Base-by-base conservation (phyloP, 2,329 filamentous ascomycete genomes). In the Colletotrichum neosansevieriae region DNA sequence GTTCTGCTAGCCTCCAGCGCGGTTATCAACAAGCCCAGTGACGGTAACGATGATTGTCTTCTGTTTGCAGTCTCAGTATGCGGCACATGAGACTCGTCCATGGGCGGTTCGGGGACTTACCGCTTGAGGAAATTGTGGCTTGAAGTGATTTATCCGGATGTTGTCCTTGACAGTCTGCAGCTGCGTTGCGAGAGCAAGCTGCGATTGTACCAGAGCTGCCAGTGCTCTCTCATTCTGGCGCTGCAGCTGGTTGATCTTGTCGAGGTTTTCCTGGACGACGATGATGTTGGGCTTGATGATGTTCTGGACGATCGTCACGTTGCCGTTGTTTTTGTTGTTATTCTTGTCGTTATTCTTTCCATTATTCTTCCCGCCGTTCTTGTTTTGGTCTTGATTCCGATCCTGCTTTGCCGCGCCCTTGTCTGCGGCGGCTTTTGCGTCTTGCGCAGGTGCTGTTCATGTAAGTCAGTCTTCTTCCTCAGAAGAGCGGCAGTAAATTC, bases 91-190 rank as follows among this genome's bases (percentile, higher is more conserved):
- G 13, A 42, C 50, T 12, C 11, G 13, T 21, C 12, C 13, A 5
- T 11, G 32, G n/a, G 36, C 36, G 11, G 10, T 9, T 5, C 4
- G 38, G 4, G 24, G 10, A 74, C 78, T 72, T 71, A 80, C 78
- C 4, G 79, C 79, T 72, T 79, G 75, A 9, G 72, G 69, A 62
- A 79, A 80, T 17, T 76, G 75, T 9, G 76, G 72, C 70, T 75
- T 75, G 72, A 82, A 80, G 67, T 78, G 77, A 71, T 81, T 82
- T 50, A 80, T 63, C 10, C 79, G 77, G 69, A 81, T 81, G 70
- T 80, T 81, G 68, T 81, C 78, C 76, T 81, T 81, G 73, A 82
- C 78, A 21, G 75, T 76, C 69, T 81, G 76, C 45, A 81, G 73
- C 68, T 80, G 77, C 7, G 76, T 76, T 42, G 77, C 71, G 17